Evolutionary conservation across 257 asterid genomes (phyloP), one percentile per base, ranked within the genome.

Genomic region (Jasminum sambac): DNA sequence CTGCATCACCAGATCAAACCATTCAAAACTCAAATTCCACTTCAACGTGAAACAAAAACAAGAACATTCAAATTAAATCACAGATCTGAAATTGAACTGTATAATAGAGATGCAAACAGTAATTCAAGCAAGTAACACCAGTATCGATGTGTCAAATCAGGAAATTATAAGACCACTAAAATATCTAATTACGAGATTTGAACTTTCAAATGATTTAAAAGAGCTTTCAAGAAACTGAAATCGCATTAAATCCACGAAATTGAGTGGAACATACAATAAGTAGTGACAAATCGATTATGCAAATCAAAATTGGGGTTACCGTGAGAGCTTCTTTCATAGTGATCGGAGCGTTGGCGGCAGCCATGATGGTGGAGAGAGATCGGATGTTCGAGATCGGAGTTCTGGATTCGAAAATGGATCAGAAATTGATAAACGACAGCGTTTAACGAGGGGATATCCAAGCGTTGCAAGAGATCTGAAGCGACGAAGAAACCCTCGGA

Each of bases 271-370:
- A 58, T 71, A 63, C 69, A 74, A 68, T 40, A 38, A 68, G 73
- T 24, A 34, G 67, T 34, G 34, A 50, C 9, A 71, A 73, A 67
- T 71, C 72, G 14, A 55, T 23, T 69, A 77, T 38, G 59, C 1
- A 72, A 11, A 55, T 8, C 13, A 55, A 50, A 55, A 55, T 9
- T 55, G 62, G 50, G 66, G 36, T 24, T 81, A 94, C 99, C 97
- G 99, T 90, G 39, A 94, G 96, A 69, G 94, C 69, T 78, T 94
- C 99, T 70, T 91, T 90, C 99, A 94, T 94, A 74, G 95, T 89
- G 92, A 94, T 94, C 90, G 99, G 99, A 77, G 99, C 99, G 78
- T 85, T 94, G 55, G 97, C 96, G 75, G 99, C 96, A 86, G 99
- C 99, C 99, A 94, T 94, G 95, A 71, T 73, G 81, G 12, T 55